Evolutionary conservation across 805 yeast genomes (phyloP), one percentile per base, ranked within the genome.

Genomic region (Yamadazyma phyllophila): DNA sequence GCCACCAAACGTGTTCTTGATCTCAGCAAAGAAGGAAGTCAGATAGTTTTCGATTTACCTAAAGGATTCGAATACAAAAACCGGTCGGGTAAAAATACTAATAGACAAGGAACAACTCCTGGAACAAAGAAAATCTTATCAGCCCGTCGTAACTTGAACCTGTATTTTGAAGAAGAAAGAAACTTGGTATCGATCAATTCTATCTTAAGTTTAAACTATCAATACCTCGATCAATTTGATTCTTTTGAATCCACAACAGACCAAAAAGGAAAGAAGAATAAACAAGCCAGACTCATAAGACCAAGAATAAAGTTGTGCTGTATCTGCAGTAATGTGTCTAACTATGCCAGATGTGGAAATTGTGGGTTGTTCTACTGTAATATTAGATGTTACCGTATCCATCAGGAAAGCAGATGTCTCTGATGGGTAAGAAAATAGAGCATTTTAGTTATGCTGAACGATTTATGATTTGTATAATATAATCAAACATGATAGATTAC

Each of bases 161-260:
- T 64, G 63, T 71, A 71, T 49, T 71, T 71, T 46, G 77, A 72
- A 54, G 76, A 72, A 50, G 77, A 72, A 48, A 56, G 73, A 26
- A 71, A 72, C 55, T 60, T 70, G 52, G 66, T 72, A 9, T 62
- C 74, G 16, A 61, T 71, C 41, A 72, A 72, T 52, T 57, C 74
- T 26, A 71, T 72, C n/a, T 59, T 71, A 43, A 62, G 62, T 36
- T 60, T 67, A 38, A 69, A 68, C 50, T 72, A 60, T 53, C 71
- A 68, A 48, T 72, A 70, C 51, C 61, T 71, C 12, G 75, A 71
- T 43, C 69, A 63, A 46, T 53, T 56, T 24, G 66, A 59, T 41
- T 32, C 45, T 30, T 46, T 53, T 12, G 49, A 46, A 20, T 55
- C 57, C 41, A 13, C 43, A 39, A 32, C 32, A 12, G 14, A 8